Conservation (phyloP, 345 rosid genomes). For the Geranium brycei region DNA sequence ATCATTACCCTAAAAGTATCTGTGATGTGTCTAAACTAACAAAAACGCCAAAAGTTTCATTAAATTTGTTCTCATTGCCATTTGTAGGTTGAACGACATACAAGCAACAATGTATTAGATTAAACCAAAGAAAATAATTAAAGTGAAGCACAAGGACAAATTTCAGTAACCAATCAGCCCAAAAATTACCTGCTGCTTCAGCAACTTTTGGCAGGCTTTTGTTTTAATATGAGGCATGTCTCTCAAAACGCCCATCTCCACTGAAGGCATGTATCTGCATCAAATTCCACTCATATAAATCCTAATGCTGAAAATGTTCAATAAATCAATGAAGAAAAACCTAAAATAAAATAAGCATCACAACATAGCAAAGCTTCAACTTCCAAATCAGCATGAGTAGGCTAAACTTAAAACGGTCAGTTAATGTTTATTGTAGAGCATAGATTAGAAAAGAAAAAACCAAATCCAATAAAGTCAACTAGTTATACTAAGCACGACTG, state of each 20-base stretch:
- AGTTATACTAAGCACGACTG: too few species aligned
- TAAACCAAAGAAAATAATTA: background rate
- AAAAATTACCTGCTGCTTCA: slow-evolving; percentile 48
- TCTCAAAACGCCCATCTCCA: slow-evolving; percentile 69
- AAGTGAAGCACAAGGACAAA: background rate
- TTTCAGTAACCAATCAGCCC: background rate
- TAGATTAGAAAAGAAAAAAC: too few species aligned
- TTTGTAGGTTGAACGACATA: background rate
- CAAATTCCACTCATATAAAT: background rate
- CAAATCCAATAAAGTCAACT: too few species aligned
- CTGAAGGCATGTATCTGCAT: slow-evolving; percentile 51
- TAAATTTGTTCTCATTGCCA: background rate
- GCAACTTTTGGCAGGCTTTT: slow-evolving; percentile 58
- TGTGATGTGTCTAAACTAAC: background rate
- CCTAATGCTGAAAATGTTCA: too few species aligned
- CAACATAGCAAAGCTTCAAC: too few species aligned
- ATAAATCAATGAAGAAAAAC: too few species aligned
- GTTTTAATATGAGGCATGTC: slow-evolving; percentile 53
- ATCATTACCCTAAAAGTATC: background rate
- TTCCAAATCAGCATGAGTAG: too few species aligned
- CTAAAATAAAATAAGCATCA: background rate
- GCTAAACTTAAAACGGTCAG: too few species aligned
- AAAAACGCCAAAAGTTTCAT: slow-evolving; percentile 1
- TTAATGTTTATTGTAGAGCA: too few species aligned
- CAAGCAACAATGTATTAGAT: background rate